phyloP scores from a whole-genome alignment of 2,329 filamentous ascomycete species.

The Exophiala lecanii-corni region DNA sequence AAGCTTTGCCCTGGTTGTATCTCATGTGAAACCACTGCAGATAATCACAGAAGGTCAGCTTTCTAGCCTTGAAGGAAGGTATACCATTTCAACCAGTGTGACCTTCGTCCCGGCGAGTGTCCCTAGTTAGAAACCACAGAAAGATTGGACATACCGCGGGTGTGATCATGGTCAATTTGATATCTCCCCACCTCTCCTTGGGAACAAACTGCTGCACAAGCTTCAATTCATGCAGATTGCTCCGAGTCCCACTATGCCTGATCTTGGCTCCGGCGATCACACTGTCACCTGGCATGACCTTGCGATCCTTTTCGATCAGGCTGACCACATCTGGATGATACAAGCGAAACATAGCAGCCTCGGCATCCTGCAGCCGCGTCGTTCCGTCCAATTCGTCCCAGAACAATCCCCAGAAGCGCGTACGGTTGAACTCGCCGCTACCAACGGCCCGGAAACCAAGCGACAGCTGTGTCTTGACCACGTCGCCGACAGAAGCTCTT shows the following conservation, averaged over 20 bases:
- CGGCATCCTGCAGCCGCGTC: constrained; percentile 46
- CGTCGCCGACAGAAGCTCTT: constrained; percentile 59
- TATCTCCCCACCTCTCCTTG: constrained; percentile 57
- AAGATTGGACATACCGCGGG: constrained; percentile 41
- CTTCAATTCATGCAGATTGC: constrained; percentile 54
- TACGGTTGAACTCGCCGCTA: constrained; percentile 47
- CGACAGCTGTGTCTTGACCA: constrained; percentile 61
- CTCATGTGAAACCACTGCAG: constrained; percentile 61
- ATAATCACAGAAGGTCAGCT: too few species aligned
- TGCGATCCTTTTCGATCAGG: constrained; percentile 55
- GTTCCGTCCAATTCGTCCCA: constrained; percentile 53
- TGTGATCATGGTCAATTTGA: constrained; percentile 64
- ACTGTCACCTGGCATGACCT: constrained; percentile 48
- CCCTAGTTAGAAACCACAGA: neutral
- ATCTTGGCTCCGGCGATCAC: constrained; percentile 57
- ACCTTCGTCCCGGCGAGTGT: neutral
- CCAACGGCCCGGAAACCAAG: constrained; percentile 61
- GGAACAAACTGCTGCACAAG: constrained; percentile 57
- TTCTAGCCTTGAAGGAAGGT: too few species aligned
- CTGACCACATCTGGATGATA: constrained; percentile 60
- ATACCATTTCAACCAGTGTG: too few species aligned
- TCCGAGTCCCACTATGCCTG: constrained; percentile 53
- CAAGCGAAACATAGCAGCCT: constrained; percentile 50
- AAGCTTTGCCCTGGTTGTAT: constrained; percentile 52
- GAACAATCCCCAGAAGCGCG: constrained; percentile 51